phyloP scores from a whole-genome alignment of 768 basidiomycete species.

The Suillus fuscotomentosus region DNA sequence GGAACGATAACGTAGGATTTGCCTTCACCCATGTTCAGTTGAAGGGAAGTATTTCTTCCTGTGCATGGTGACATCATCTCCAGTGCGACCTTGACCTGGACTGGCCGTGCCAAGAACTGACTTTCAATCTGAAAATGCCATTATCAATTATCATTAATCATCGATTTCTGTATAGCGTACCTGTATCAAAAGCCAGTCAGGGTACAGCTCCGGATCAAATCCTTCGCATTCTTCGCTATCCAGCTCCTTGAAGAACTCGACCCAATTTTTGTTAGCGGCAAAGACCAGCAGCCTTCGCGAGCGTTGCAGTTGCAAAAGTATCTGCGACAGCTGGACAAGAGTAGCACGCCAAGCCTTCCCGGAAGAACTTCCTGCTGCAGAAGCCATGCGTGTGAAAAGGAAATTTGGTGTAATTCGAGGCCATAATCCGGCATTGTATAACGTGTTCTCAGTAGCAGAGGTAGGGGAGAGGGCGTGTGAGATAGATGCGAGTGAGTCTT shows the following conservation, averaged over 20 bases:
- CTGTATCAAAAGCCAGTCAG: slow-evolving; percentile 12
- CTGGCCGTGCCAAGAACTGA: slow-evolving; percentile 40
- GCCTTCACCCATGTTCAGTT: slow-evolving; percentile 62
- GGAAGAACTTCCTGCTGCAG: slow-evolving; percentile 6
- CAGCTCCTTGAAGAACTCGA: slow-evolving; percentile 9
- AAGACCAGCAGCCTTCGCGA: slow-evolving; percentile 28
- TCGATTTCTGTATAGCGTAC: slow-evolving; percentile 3
- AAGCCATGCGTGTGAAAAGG: slow-evolving; percentile 26
- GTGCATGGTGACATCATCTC: slow-evolving; percentile 47
- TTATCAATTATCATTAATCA: background rate
- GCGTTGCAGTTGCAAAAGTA: slow-evolving; percentile 30
- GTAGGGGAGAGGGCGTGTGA: background rate
- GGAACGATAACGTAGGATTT: slow-evolving; percentile 52
- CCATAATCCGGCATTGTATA: slow-evolving; percentile 23
- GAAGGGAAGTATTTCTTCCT: slow-evolving; percentile 37
- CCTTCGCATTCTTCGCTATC: slow-evolving; percentile 5
- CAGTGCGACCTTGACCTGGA: slow-evolving; percentile 41
- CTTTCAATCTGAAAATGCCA: slow-evolving; percentile 40
- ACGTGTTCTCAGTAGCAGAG: background rate
- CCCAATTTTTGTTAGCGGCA: slow-evolving; percentile 10
- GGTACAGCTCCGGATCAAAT: background rate
- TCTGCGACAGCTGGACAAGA: slow-evolving; percentile 25
- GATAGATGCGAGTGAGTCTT: background rate
- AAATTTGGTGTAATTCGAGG: slow-evolving; percentile 28
- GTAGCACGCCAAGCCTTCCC: slow-evolving; percentile 21